Evolutionary conservation across 2,329 filamentous ascomycete genomes (phyloP).

Genomic region (Fusarium liriodendri): DNA sequence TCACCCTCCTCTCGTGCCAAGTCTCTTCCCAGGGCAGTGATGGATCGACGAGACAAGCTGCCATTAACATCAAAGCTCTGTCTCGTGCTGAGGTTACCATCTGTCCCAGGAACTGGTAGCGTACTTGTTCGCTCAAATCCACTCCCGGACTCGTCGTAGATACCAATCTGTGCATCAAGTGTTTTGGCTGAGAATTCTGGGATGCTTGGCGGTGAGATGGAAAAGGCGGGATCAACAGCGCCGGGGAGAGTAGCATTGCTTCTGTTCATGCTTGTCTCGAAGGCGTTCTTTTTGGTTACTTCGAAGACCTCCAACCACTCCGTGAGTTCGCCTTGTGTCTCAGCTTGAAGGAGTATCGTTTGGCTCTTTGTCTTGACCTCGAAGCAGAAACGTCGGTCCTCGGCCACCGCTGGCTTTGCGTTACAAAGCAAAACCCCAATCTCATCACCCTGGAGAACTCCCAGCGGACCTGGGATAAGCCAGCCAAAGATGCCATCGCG

Average conservation of each 20-base stretch:
- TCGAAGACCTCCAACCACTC: slow-evolving; percentile 97
- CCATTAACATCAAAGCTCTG: slow-evolving; percentile 78
- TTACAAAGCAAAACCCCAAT: slow-evolving; percentile 95
- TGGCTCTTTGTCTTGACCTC: slow-evolving; percentile 98
- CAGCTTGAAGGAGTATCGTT: slow-evolving; percentile 88
- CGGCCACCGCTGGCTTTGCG: slow-evolving; percentile 88
- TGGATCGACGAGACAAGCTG: slow-evolving; percentile 63
- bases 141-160: slow-evolving; percentile 60
- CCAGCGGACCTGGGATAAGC: slow-evolving; percentile 84
- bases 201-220: slow-evolving; percentile 87
- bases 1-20: slow-evolving; percentile 76
- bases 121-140: slow-evolving; percentile 71
- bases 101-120: slow-evolving; percentile 71
- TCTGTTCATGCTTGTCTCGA: slow-evolving; percentile 76
- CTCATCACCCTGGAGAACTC: slow-evolving; percentile 95
- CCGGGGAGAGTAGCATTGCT: slow-evolving; percentile 60
- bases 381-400: slow-evolving; percentile 96
- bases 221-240: slow-evolving; percentile 81
- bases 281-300: slow-evolving; percentile 89
- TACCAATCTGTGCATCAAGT: slow-evolving; percentile 71
- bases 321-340: slow-evolving; percentile 91
- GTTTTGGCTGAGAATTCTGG: slow-evolving; percentile 90
- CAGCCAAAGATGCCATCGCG: slow-evolving; percentile 97
- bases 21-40: slow-evolving; percentile 62
- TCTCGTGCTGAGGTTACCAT: slow-evolving; percentile 65